phyloP scores from a whole-genome alignment of 768 basidiomycete species.

The Nidularia pulvinata region DNA sequence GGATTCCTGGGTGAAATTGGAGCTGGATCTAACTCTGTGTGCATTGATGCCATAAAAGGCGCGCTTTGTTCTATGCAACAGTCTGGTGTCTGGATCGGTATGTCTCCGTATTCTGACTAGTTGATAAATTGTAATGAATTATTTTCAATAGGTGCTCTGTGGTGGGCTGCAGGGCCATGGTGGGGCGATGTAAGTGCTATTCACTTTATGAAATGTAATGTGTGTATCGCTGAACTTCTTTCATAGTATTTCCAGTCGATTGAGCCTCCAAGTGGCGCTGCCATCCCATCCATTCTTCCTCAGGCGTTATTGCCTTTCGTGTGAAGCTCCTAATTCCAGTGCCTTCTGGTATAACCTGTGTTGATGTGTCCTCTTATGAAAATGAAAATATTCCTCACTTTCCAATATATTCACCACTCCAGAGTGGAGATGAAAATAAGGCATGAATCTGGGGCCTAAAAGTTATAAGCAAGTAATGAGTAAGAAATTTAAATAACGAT shows the following conservation, averaged over 20 bases:
- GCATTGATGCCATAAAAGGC: slow-evolving; percentile 49
- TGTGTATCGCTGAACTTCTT: slow-evolving; percentile 1
- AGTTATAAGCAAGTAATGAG: too few relatives aligned
- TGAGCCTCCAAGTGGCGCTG: slow-evolving; percentile 56
- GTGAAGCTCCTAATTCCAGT: slow-evolving; percentile 2
- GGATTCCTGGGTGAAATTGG: slow-evolving; percentile 69
- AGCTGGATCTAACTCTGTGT: slow-evolving; percentile 42
- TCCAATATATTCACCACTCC: not conserved
- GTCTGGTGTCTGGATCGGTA: slow-evolving; percentile 58
- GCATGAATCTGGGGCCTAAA: too few relatives aligned
- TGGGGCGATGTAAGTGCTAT: slow-evolving; percentile 46
- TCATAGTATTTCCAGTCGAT: slow-evolving; percentile 57
- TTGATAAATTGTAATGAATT: not conserved
- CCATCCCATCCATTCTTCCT: slow-evolving; percentile 54
- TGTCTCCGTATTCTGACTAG: slow-evolving; percentile 1
- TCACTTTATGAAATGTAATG: not conserved
- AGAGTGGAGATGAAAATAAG: too few relatives aligned
- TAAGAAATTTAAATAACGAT: too few relatives aligned
- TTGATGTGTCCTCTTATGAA: not conserved
- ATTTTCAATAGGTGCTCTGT: slow-evolving; percentile 20
- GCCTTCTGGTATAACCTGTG: not conserved
- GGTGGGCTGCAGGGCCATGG: slow-evolving; percentile 70
- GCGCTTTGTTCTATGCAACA: slow-evolving; percentile 61
- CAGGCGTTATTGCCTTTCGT: slow-evolving; percentile 17
- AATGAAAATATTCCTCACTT: not conserved